Evolutionary conservation across 2,329 filamentous ascomycete genomes (phyloP).

Genomic region (Hypoxylon sp.): DNA sequence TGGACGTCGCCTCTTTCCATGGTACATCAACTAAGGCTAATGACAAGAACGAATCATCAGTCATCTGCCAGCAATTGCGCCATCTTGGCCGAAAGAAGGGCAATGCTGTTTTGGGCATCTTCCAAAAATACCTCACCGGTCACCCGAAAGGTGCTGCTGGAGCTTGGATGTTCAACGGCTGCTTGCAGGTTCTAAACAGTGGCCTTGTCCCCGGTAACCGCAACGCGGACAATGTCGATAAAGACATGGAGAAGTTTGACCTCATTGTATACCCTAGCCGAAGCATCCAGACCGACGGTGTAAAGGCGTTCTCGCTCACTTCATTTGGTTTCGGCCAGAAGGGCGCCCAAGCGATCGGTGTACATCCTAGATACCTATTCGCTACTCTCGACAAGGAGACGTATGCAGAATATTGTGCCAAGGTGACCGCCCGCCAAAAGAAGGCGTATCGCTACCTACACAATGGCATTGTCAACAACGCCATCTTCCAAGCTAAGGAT

Average conservation of each 20-base stretch:
- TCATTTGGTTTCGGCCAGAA: conserved; percentile 99
- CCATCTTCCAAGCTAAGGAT: conserved; percentile 94
- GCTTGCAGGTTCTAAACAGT: conserved; percentile 92
- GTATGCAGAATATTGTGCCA: conserved; percentile 85
- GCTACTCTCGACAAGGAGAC: conserved; percentile 91
- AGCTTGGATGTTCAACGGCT: conserved; percentile 99
- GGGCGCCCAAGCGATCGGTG: conserved; percentile 95
- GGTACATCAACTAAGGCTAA: conserved; percentile 98
- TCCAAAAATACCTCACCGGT: conserved; percentile 99
- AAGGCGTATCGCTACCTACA: conserved; percentile 99
- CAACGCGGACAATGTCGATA: conserved; percentile 97
- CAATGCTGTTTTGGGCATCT: conserved; percentile 95
- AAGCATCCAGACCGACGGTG: conserved; percentile 94
- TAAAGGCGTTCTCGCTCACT: conserved; percentile 99
- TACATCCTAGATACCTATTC: conserved; percentile 94
- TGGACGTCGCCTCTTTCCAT: conserved; percentile 97
- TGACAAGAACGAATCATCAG: conserved; percentile 99
- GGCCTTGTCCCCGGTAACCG: conserved; percentile 97
- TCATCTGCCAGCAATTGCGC: conserved; percentile 95
- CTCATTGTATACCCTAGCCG: conserved; percentile 97
- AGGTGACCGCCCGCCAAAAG: conserved; percentile 95
- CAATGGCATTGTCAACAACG: conserved; percentile 98
- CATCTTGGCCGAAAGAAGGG: conserved; percentile 97
- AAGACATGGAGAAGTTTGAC: conserved; percentile 97
- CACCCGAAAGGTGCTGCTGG: conserved; percentile 99